Conservation (phyloP, 2,329 filamentous ascomycete genomes). For the Aspergillus versicolor region DNA sequence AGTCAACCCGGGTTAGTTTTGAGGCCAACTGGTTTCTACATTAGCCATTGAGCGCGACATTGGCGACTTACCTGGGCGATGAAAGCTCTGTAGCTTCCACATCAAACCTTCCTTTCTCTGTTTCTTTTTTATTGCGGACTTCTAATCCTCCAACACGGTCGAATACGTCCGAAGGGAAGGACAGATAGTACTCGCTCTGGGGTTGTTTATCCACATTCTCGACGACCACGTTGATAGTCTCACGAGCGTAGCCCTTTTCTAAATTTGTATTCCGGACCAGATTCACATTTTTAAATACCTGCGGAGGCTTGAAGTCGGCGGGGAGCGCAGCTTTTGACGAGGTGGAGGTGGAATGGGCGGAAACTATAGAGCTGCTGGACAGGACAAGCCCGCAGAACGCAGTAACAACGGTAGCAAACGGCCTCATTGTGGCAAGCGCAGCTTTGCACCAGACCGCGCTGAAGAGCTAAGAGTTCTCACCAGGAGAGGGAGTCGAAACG, state of each 20-base stretch:
- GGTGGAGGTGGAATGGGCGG: constrained; percentile 31
- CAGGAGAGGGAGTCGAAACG: constrained; percentile 18
- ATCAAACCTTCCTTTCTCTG: constrained; percentile 64
- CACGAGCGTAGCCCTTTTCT: constrained; percentile 88
- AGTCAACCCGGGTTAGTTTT: constrained; percentile 17
- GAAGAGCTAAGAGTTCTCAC: constrained; percentile 18
- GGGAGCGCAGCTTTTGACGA: constrained; percentile 36
- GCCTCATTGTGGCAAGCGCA: constrained; percentile 40
- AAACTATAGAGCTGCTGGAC: constrained; percentile 34
- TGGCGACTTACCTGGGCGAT: constrained; percentile 47
- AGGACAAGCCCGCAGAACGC: constrained; percentile 37
- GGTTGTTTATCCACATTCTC: constrained; percentile 79
- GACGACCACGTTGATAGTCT: constrained; percentile 89
- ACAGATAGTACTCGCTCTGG: constrained; percentile 87
- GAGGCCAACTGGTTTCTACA: constrained; percentile 10
- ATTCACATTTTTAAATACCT: constrained; percentile 92
- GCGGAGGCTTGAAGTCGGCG: constrained; percentile 71
- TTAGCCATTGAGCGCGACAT: constrained; percentile 51
- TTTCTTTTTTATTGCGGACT: constrained; percentile 87
- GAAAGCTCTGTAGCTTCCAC: constrained; percentile 68
- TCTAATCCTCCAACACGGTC: constrained; percentile 80
- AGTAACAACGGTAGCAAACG: constrained; percentile 33
- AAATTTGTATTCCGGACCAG: constrained; percentile 85
- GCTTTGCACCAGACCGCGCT: constrained; percentile 27
- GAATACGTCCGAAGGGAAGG: constrained; percentile 76